Evolutionary conservation across 176 grass and related monocot genomes (phyloP).

Genomic region (Lolium multiflorum): DNA sequence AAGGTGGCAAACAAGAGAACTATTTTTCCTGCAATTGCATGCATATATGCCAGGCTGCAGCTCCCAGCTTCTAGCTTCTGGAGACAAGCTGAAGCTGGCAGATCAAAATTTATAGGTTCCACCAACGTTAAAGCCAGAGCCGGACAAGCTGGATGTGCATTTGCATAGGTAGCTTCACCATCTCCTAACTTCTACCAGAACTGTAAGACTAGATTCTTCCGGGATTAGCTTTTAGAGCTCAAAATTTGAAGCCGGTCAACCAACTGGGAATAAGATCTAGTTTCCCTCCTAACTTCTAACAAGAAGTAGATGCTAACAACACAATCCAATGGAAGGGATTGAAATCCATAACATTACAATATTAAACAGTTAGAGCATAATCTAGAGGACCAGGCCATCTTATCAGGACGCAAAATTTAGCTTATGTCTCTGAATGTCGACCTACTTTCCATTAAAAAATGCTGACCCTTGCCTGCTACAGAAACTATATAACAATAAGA

Average conservation of each 20-base stretch:
- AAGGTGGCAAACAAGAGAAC: background rate
- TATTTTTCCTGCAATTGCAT: background rate
- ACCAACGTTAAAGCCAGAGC: background rate
- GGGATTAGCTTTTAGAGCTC: background rate
- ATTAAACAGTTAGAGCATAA: background rate
- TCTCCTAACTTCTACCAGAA: background rate
- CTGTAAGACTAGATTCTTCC: background rate
- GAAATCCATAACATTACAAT: constrained; percentile 13
- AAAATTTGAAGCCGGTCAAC: background rate
- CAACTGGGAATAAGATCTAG: constrained; percentile 6
- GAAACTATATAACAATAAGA: constrained; percentile 14
- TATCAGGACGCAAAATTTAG: constrained; percentile 2
- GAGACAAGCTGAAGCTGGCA: background rate
- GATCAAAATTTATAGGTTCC: background rate
- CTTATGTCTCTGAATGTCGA: background rate
- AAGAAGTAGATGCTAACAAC: background rate
- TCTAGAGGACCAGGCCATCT: background rate
- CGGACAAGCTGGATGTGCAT: constrained; percentile 3
- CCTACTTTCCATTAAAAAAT: background rate
- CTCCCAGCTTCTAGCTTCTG: background rate
- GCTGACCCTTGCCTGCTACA: background rate
- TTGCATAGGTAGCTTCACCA: background rate
- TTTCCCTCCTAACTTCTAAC: background rate
- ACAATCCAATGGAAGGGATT: background rate
- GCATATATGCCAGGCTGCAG: background rate